These are phyloP conservation scores for Paraurostyla sp. DNA, from an alignment of 73 alveolate genomes.

Conservation along the genomic window DNA sequence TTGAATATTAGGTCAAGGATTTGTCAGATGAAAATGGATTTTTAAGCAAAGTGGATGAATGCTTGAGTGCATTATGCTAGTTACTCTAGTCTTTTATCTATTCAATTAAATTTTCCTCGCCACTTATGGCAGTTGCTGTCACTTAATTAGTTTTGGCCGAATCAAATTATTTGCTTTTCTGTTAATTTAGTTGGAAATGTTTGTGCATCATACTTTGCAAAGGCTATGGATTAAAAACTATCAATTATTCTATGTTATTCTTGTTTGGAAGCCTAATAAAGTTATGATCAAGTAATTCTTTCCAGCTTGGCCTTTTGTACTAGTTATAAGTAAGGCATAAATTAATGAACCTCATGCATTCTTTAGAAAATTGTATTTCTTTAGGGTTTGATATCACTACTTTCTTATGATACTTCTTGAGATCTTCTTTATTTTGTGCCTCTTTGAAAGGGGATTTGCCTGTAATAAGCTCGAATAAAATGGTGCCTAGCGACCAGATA, in stretches of 20 bases:
- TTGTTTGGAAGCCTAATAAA: slow-evolving; percentile 1
- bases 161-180: no score
- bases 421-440: slow-evolving; percentile 28
- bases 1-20: no score
- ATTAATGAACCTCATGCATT: slow-evolving; percentile 10
- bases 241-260: neutral
- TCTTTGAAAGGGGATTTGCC: slow-evolving; percentile 72
- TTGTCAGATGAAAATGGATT: neutral
- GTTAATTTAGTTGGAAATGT: neutral
- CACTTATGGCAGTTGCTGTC: no score
- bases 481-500: slow-evolving; percentile 73
- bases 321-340: neutral
- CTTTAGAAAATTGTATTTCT: neutral
- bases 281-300: neutral
- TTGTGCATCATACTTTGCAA: neutral
- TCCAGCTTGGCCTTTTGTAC: slow-evolving; percentile 21
- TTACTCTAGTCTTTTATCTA: no score
- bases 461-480: slow-evolving; percentile 61
- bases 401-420: neutral
- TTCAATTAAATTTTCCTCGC: no score
- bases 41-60: no score
- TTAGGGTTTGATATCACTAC: slow-evolving; percentile 19
- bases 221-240: neutral
- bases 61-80: no score
- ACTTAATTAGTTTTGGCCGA: no score